Evolutionary conservation across 352 stramenopile genomes (phyloP).

Genomic region (Globisporangium nunn): DNA sequence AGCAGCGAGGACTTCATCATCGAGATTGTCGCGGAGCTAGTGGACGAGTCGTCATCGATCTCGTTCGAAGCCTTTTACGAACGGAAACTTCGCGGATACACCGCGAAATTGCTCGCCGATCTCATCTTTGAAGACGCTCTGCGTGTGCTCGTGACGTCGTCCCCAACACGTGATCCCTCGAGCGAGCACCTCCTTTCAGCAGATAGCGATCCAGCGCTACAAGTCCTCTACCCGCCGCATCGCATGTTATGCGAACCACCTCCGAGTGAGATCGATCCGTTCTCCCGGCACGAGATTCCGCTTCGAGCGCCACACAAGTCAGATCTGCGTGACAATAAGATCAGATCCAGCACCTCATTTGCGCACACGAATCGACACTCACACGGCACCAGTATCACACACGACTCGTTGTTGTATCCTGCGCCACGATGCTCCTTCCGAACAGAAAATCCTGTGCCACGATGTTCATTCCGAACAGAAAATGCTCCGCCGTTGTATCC

Average conservation of each 20-base stretch:
- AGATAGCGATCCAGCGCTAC: conserved; percentile 3
- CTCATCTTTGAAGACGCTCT: conserved; percentile 18
- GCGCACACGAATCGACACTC: background rate
- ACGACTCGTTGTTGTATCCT: conserved; percentile 1
- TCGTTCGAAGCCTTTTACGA: conserved; percentile 23
- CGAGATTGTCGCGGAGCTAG: background rate
- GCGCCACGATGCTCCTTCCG: conserved; percentile 7
- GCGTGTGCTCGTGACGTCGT: conserved; percentile 2
- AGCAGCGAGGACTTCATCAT: background rate
- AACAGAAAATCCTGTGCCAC: background rate
- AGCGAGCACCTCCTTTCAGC: background rate
- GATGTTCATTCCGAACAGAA: conserved; percentile 3
- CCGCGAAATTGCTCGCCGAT: conserved; percentile 10
- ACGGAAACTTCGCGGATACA: conserved; percentile 20
- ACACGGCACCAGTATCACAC: background rate
- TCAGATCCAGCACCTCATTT: background rate
- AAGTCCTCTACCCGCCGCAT: background rate
- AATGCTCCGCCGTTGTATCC: background rate
- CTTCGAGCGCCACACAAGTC: background rate
- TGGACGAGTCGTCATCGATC: background rate
- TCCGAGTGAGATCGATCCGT: conserved; percentile 5
- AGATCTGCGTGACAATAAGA: background rate
- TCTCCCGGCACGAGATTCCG: conserved; percentile 4
- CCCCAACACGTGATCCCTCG: background rate
- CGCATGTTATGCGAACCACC: background rate